These are phyloP conservation scores for Hylodesmum podocarpum DNA, from an alignment of 306 rosid species.

Conservation along the genomic window DNA sequence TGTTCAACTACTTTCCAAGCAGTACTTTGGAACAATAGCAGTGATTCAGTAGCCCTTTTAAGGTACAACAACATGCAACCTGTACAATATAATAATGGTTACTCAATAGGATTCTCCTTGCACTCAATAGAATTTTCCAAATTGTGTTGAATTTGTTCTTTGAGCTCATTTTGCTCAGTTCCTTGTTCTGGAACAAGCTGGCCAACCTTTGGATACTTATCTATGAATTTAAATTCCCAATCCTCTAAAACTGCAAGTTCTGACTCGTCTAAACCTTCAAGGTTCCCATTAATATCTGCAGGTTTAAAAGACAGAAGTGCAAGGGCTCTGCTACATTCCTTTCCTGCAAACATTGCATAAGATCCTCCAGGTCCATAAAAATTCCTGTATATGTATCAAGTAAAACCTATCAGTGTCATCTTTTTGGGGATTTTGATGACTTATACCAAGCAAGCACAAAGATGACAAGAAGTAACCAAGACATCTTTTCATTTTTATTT, in stretches of 20 bases:
- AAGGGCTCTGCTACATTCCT: slow-evolving; percentile 86
- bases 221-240: slow-evolving; percentile 83
- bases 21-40: not conserved
- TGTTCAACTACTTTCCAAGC: not conserved
- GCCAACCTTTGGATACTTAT: slow-evolving; percentile 79
- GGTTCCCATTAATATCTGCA: slow-evolving; percentile 73
- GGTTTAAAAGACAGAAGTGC: slow-evolving; percentile 82
- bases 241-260: slow-evolving; percentile 80
- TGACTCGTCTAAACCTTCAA: slow-evolving; percentile 60
- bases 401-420: not conserved
- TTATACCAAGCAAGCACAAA: not conserved
- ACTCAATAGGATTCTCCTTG: slow-evolving; percentile 14
- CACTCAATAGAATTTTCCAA: slow-evolving; percentile 16
- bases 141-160: slow-evolving; percentile 26
- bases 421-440: not conserved
- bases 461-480: not conserved
- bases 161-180: slow-evolving; percentile 20
- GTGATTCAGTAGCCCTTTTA: not conserved
- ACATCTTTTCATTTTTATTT: not conserved
- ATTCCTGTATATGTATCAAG: slow-evolving; percentile 53
- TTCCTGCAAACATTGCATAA: slow-evolving; percentile 85
- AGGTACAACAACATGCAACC: not conserved
- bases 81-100: slow-evolving; percentile 10
- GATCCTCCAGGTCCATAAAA: slow-evolving; percentile 87
- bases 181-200: slow-evolving; percentile 42